phyloP scores from a whole-genome alignment of 176 grass and related monocot genomes.

The Poa annua region DNA sequence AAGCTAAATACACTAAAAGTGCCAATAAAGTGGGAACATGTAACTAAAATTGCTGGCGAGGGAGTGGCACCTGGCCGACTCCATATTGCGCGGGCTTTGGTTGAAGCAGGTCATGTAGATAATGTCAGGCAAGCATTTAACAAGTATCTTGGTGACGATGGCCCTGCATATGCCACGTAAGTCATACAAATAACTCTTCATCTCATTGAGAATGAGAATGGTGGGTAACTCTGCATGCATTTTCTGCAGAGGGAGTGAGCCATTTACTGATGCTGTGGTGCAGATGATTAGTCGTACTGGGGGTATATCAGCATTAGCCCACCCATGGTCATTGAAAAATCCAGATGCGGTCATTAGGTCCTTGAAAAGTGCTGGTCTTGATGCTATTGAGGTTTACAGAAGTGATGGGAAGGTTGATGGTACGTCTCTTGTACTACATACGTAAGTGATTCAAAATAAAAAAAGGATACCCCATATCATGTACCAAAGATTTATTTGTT shows the following conservation, averaged over 20 bases:
- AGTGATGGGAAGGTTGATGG: constrained; percentile 90
- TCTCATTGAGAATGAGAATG: background rate
- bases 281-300: constrained; percentile 81
- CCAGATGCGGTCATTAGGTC: constrained; percentile 64
- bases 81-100: constrained; percentile 87
- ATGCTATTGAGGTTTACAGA: constrained; percentile 94
- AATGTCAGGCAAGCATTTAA: constrained; percentile 90
- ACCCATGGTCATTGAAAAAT: constrained; percentile 92
- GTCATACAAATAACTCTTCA: constrained; percentile 11
- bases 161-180: constrained; percentile 90
- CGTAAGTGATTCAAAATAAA: constrained; percentile 32
- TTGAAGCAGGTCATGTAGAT: constrained; percentile 80
- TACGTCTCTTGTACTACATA: constrained; percentile 40
- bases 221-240: constrained; percentile 3
- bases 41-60: constrained; percentile 84
- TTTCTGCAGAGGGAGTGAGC: constrained; percentile 79
- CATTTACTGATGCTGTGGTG: constrained; percentile 78
- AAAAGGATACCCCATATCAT: constrained; percentile 8
- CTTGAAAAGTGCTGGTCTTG: constrained; percentile 76
- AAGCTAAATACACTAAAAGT: constrained; percentile 79
- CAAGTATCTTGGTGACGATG: constrained; percentile 81
- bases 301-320: constrained; percentile 87
- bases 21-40: constrained; percentile 72
- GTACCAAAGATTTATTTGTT: constrained; percentile 24
- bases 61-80: constrained; percentile 87